Evolutionary conservation across 129 eudicot genomes (phyloP), one percentile per base, ranked within the genome.

Genomic region (Tagetes erecta): DNA sequence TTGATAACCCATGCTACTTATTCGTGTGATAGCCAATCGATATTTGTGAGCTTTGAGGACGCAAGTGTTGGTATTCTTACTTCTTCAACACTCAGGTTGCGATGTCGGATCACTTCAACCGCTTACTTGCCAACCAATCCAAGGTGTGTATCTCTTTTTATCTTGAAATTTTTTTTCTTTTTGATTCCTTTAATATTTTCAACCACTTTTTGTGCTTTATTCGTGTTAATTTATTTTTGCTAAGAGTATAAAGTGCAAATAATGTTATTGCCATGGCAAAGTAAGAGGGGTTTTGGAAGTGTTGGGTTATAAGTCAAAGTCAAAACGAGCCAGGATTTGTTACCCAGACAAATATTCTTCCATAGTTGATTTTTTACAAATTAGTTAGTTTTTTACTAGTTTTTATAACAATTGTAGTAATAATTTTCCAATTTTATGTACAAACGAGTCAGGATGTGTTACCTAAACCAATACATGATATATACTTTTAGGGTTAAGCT

Each of bases 1-100:
- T 87, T 81, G 71, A 91, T 91, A 65, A 91, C 95, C 42, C 87
- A 87, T 74, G 97, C 97, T n/a, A 86, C 97, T 70, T 91, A 91
- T 70, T 91, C 97, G 9, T 91, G 97, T 45, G 95, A 91, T 83
- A 86, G 97, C 84, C 91, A 82, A 59, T 87, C 88, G 8, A 91
- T 91, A 76, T 91, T 74, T 57, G 97, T 87, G 39, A 76, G 91
- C 68, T 87, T 84, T 64, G 88, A 91, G 71, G 95, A 91, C 51
- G 97, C 91, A 70, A 85, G 97, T 80, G 80, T 91, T n/a, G 88
- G 89, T 68, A 85, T 91, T 82, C 91, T 91, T 33, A 86, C 94
- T 66, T 88, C 94, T 47, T 73, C 91, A 63, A 83, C 87, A 47
- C 88, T 91, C 42, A 85, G 86, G 81, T 80, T 87, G 76, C 89